Evolutionary conservation across 2,329 filamentous ascomycete genomes (phyloP).

Genomic region (Diaporthe citri): DNA sequence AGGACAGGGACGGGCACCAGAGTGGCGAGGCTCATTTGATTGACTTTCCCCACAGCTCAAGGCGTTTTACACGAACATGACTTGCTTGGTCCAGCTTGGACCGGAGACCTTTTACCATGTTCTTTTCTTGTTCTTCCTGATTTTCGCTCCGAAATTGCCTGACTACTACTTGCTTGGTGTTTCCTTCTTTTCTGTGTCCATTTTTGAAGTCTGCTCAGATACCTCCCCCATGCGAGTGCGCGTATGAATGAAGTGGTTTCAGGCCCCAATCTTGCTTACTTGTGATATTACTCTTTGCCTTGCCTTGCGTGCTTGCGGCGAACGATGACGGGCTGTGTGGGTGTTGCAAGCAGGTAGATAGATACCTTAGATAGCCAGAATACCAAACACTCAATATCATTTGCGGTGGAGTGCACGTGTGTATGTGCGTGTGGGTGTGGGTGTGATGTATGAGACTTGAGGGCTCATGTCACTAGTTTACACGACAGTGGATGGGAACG

Average conservation of each 20-base stretch:
- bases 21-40: not conserved
- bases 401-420: too few species aligned
- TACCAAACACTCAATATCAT: not conserved
- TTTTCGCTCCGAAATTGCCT: not conserved
- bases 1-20: not conserved
- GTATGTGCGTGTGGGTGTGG: too few species aligned
- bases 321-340: not conserved
- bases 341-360: not conserved
- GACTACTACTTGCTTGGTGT: not conserved
- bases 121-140: not conserved
- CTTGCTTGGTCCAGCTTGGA: conserved; percentile 17
- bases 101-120: not conserved
- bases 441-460: not conserved
- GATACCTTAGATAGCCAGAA: conserved; percentile 25
- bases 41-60: not conserved
- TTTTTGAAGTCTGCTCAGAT: conserved; percentile 29
- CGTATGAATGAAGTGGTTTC: conserved; percentile 12
- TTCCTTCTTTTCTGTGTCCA: not conserved
- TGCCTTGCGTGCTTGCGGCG: not conserved
- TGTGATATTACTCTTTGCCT: not conserved
- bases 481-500: not conserved
- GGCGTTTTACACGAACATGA: conserved; percentile 17
- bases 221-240: conserved; percentile 37
- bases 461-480: not conserved
- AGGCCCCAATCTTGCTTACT: not conserved